Base-by-base conservation (phyloP, 192 early-diverging fungal species). In the Geranomyces michiganensis region DNA sequence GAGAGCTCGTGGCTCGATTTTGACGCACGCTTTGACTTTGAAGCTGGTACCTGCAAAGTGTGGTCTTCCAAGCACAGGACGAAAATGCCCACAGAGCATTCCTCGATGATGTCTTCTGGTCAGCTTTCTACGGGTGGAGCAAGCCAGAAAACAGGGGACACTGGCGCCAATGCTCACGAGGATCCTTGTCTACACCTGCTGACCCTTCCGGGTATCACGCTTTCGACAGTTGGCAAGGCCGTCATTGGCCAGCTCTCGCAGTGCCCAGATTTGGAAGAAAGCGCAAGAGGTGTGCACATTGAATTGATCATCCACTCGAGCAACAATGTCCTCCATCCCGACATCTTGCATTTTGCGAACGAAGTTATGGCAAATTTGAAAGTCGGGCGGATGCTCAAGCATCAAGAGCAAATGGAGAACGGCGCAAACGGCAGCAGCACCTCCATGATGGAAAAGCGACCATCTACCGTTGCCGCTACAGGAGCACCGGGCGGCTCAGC, bases 251-350 rank as follows among this genome's bases (percentile, higher is more conserved):
- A 59, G 17, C 1, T 56, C 8, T 13, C 56, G 6, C 22, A 47
- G 8, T n/a, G 27, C 12, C 36, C 32, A 14, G 61, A 71, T 33
- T 8, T 70, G 33, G 51, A 58, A 3, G 31, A 55, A 29, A n/a
- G 14, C 1, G 22, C 59, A 17, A 77, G 75, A n/a, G 74, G 79
- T 24, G 48, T 89, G 10, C 86, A 89, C 72, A 78, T 85, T 13
- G 88, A 90, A 53, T 75, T 92, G 26, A 68, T 87, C 48, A 84
- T 92, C 63, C 86, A 87, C 66, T 74, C 85, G 36, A 91, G 91
- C 53, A 79, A 91, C 51, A 93, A 93, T 66, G 83, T 78, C 0
- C 62, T 93, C 14, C 85, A 90, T 72, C 92, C 92, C 15, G 84
- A 88, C 0, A 72, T 93, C 15, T 80, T 93, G 0, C 79, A 82